Conservation (phyloP, 73 alveolate species). For the Tetrahymena thermophila region DNA sequence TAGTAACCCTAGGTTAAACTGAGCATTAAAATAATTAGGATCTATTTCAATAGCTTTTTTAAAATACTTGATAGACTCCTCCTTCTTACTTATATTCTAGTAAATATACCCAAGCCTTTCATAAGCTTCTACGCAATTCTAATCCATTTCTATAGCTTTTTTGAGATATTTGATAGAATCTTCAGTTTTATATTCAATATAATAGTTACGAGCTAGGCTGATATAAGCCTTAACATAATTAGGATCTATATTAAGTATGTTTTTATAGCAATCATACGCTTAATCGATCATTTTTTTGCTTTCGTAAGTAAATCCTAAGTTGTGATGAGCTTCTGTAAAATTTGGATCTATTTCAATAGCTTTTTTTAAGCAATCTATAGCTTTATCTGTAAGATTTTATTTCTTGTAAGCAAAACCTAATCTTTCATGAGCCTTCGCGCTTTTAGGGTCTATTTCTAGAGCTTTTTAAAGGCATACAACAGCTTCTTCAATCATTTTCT, state of each 20-base stretch:
- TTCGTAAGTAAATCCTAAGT: neutral
- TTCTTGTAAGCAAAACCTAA: neutral
- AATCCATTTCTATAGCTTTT: neutral
- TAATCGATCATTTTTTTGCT: neutral
- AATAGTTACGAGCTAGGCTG: neutral
- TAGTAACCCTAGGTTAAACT: neutral
- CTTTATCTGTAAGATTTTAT: neutral
- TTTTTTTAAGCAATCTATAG: neutral
- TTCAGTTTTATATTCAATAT: too few species aligned
- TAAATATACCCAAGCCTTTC: neutral
- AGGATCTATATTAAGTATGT: neutral
- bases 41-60: neutral
- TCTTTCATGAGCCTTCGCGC: neutral
- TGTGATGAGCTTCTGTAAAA: neutral
- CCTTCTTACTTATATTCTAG: too few species aligned
- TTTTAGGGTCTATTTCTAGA: neutral
- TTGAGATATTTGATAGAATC: neutral
- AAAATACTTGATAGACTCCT: neutral
- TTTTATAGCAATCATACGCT: neutral
- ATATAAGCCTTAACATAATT: neutral
- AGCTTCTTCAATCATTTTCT: neutral
- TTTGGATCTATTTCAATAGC: neutral
- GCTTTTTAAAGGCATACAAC: too few species aligned
- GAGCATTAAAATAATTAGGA: neutral
- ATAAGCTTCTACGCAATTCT: neutral